Percentiles rank a stretch among this genome's conserved stretches.
phyloP scores from a whole-genome alignment of 108 stramenopile species.

The Parmales sp. region DNA sequence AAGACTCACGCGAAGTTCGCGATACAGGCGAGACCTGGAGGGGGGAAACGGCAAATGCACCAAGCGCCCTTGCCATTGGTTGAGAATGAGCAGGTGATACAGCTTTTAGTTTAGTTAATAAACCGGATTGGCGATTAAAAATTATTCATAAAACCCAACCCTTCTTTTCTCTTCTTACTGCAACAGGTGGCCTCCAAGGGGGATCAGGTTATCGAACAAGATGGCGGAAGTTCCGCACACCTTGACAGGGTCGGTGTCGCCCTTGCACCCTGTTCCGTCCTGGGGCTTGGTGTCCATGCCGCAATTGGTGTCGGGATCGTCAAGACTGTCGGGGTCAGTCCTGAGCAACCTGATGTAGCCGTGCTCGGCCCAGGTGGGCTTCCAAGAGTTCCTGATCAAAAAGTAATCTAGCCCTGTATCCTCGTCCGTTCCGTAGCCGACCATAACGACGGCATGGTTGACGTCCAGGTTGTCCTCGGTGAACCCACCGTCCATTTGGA shows the following conservation, averaged over 20 bases:
- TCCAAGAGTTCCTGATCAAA: conserved; percentile 72
- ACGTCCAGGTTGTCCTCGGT: conserved; percentile 28
- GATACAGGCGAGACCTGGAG: too few relatives aligned
- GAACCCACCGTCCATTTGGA: conserved; percentile 12
- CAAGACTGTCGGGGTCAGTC: conserved; percentile 27
- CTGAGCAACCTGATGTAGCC: conserved; percentile 67
- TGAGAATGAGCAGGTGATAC: too few relatives aligned
- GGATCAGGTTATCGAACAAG: conserved; percentile 50
- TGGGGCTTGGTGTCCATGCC: conserved; percentile 51
- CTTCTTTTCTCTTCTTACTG: too few relatives aligned
- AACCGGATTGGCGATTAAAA: too few relatives aligned
- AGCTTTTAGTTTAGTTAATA: too few relatives aligned
- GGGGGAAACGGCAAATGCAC: too few relatives aligned
- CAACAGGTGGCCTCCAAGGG: conserved; percentile 38
- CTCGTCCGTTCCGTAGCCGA: conserved; percentile 69
- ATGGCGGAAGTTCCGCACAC: conserved; percentile 71
- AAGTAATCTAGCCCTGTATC: conserved; percentile 61
- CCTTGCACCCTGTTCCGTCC: conserved; percentile 66
- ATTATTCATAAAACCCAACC: too few relatives aligned
- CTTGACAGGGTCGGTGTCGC: conserved; percentile 46
- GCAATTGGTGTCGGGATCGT: conserved; percentile 41
- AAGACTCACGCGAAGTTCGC: too few relatives aligned
- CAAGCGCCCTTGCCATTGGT: too few relatives aligned
- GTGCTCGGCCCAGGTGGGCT: conserved; percentile 63
- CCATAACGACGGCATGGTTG: conserved; percentile 71